These are phyloP conservation scores for Fereydounia khargensis DNA, from an alignment of 1,284 basidiomycete genomes.

Conservation along the genomic window DNA sequence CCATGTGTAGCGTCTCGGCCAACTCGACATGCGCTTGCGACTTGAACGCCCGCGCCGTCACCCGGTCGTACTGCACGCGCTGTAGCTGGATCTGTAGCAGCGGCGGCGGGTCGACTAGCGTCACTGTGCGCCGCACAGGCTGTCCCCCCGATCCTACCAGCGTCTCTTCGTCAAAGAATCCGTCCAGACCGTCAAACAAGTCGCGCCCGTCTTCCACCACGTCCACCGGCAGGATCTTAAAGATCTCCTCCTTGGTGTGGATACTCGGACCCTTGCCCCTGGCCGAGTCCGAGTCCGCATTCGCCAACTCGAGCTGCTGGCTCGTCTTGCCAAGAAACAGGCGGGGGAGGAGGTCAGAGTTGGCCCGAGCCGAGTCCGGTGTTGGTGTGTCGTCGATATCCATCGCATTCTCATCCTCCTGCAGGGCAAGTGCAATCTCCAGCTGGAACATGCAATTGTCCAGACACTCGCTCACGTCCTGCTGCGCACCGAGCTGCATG, in stretches of 20 bases:
- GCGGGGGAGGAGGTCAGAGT: constrained; percentile 24
- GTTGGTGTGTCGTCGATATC: constrained; percentile 18
- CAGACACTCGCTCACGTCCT: constrained; percentile 97
- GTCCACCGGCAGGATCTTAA: constrained; percentile 90
- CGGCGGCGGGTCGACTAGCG: constrained; percentile 81
- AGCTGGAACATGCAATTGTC: constrained; percentile 99
- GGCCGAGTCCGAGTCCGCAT: not conserved
- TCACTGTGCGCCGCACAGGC: constrained; percentile 82
- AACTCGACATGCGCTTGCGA: constrained; percentile 93
- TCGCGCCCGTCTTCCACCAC: constrained; percentile 80
- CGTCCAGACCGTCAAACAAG: constrained; percentile 87
- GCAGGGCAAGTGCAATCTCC: constrained; percentile 77
- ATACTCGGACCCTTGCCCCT: constrained; percentile 55
- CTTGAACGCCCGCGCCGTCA: constrained; percentile 84
- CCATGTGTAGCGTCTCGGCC: constrained; percentile 80
- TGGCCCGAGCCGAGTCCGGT: not conserved
- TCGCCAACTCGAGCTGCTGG: constrained; percentile 31
- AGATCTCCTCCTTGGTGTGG: constrained; percentile 83
- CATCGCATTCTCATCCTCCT: constrained; percentile 7
- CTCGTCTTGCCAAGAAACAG: constrained; percentile 45
- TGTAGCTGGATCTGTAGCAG: constrained; percentile 90
- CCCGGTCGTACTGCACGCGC: constrained; percentile 94
- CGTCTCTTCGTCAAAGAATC: constrained; percentile 79
- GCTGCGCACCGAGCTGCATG: constrained; percentile 74
- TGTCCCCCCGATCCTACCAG: constrained; percentile 79